Conservation (phyloP, 257 asterid species). For the Gentiana straminea region DNA sequence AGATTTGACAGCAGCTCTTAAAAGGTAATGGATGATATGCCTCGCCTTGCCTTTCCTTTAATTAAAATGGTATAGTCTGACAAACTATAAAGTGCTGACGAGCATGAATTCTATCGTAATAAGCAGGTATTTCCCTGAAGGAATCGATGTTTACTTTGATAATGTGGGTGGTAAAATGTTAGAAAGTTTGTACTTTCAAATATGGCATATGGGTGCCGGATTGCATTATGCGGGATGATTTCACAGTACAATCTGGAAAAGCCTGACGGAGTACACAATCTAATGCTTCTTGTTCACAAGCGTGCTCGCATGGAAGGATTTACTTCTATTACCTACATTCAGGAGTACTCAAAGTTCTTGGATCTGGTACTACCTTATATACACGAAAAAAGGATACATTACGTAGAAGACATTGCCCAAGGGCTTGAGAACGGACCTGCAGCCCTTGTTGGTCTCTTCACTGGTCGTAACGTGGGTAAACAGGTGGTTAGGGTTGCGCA, state of each 20-base stretch:
- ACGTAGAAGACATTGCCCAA: conserved; percentile 32
- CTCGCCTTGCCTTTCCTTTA: too few relatives aligned
- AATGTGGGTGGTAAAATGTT: conserved; percentile 31
- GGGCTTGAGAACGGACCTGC: conserved; percentile 21
- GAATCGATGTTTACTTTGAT: conserved; percentile 39
- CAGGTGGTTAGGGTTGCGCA: conserved; percentile 27
- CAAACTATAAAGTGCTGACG: too few relatives aligned
- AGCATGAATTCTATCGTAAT: too few relatives aligned
- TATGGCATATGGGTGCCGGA: conserved; percentile 13
- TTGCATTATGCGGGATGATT: conserved; percentile 40
- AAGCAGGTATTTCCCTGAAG: conserved; percentile 35
- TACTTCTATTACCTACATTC: conserved; percentile 9
- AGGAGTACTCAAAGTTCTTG: conserved; percentile 13
- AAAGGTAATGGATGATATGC: conserved; percentile 13
- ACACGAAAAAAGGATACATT: conserved; percentile 21
- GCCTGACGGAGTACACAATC: conserved; percentile 19
- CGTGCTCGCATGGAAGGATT: conserved; percentile 33
- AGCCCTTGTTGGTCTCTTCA: conserved; percentile 35
- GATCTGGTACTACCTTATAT: conserved; percentile 19
- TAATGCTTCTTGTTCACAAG: conserved; percentile 13
- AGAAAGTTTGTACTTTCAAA: conserved; percentile 38
- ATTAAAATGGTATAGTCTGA: too few relatives aligned
- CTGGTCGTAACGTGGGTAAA: conserved; percentile 41
- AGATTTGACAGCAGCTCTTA: conserved; percentile 30
- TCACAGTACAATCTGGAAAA: conserved; percentile 34